These are phyloP conservation scores for Exophiala xenobiotica DNA, from an alignment of 2,329 filamentous ascomycete genomes.

Conservation along the genomic window DNA sequence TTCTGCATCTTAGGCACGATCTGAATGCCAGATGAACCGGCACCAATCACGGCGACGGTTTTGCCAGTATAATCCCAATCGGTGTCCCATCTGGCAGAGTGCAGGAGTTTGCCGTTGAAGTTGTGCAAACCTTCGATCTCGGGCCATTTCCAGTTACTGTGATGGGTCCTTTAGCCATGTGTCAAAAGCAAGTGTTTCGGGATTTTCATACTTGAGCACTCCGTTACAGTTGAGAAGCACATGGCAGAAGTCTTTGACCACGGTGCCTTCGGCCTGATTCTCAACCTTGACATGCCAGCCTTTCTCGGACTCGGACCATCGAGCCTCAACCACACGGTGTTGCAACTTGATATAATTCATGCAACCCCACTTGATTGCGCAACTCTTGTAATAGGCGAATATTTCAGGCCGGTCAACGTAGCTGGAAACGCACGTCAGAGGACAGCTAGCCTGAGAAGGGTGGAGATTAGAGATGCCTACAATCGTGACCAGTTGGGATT, in stretches of 20 bases:
- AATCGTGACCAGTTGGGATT: constrained; percentile 69
- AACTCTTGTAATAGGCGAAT: constrained; percentile 17
- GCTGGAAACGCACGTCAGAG: constrained; percentile 40
- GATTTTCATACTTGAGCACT: constrained; percentile 50
- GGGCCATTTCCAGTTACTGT: constrained; percentile 43
- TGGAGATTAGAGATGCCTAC: neutral
- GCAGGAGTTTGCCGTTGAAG: constrained; percentile 38
- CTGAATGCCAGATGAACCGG: constrained; percentile 30
- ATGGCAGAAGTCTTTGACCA: constrained; percentile 22
- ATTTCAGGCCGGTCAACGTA: constrained; percentile 42
- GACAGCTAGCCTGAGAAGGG: neutral
- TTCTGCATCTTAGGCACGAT: constrained; percentile 38
- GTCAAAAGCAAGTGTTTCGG: constrained; percentile 52
- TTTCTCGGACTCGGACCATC: constrained; percentile 50
- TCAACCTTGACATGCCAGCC: constrained; percentile 32
- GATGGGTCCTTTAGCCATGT: constrained; percentile 52
- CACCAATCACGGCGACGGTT: constrained; percentile 31
- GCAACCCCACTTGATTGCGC: constrained; percentile 35
- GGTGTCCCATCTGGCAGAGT: constrained; percentile 36
- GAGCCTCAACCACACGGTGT: constrained; percentile 52
- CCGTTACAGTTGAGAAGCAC: constrained; percentile 32
- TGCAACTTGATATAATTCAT: constrained; percentile 60
- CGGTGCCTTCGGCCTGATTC: constrained; percentile 12
- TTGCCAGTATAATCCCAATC: constrained; percentile 30
- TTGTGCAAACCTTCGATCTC: constrained; percentile 36